Base-by-base conservation (phyloP, 306 rosid species). In the Amphicarpaea edgeworthii region DNA sequence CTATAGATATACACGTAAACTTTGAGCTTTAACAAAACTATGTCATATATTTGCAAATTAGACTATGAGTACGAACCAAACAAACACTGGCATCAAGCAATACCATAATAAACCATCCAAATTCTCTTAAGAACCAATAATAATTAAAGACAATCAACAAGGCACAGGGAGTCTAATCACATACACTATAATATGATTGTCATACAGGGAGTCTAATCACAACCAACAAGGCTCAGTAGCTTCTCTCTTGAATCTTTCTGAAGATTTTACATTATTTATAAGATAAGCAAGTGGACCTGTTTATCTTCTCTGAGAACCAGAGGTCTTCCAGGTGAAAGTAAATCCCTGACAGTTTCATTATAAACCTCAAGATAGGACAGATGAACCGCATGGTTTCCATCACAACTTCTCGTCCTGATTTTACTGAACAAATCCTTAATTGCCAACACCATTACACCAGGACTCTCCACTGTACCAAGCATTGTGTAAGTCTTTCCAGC, bases 381-480 rank as follows among this genome's bases (percentile, higher is more conserved):
- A 74, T 88, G 97, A 81, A 93, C 96, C 0, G 75, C 86, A 69
- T 93, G 97, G 84, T 77, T 91, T 79, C 97, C 98, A 78, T 93
- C 97, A 62, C 81, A 90, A 77, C 98, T 93, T 85, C 96, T 88
- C 57, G 79, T 93, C 85, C 94, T 90, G 46, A 93, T 85, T 86
- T 93, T 93, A 17, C 77, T 63, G 82, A 93, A 91, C 14, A 91
- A 89, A 72, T 91, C 98, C 84, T 93, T 93, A 34, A 93, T 93
- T 57, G 98, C 98, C 88, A 91, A 79, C 83, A 93, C 98, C 97
- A 91, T 93, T 64, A 93, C 98, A 68, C 98, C 97, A 3, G 97
- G 97, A 80, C 65, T 91, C 85, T 91, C 93, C 49, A 87, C 24
- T 9, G 93, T 93, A 14, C 98, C 97, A 1, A 93, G 96, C 98